These are phyloP conservation scores for Fusarium metavorans DNA, from an alignment of 2,329 filamentous ascomycete species.

Conservation along the genomic window DNA sequence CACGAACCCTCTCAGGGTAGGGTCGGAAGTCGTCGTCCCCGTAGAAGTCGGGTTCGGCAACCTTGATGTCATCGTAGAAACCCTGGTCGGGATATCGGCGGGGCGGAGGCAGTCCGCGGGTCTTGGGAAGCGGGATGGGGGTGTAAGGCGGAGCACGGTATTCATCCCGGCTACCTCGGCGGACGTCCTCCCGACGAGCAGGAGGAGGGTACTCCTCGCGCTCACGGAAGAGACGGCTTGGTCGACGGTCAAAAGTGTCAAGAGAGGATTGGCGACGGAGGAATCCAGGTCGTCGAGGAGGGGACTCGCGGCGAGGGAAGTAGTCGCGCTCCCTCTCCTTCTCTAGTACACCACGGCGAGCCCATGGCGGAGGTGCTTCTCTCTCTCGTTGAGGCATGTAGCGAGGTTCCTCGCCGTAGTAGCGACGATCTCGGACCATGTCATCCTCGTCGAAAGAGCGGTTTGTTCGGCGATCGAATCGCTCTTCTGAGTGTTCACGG, in stretches of 20 bases:
- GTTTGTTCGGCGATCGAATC: conserved; percentile 59
- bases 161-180: conserved; percentile 61
- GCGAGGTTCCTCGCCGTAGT: conserved; percentile 67
- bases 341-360: conserved; percentile 67
- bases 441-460: conserved; percentile 63
- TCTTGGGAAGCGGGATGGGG: conserved; percentile 77
- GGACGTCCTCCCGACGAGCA: conserved; percentile 60
- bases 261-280: conserved; percentile 88
- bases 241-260: conserved; percentile 86
- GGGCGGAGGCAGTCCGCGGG: conserved; percentile 70
- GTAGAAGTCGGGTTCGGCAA: conserved; percentile 75
- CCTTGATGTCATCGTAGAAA: conserved; percentile 73
- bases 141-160: conserved; percentile 62
- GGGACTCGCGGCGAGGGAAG: conserved; percentile 56
- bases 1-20: conserved; percentile 69
- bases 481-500: conserved; percentile 61
- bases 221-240: conserved; percentile 58
- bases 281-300: conserved; percentile 73
- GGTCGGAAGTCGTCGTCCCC: conserved; percentile 79
- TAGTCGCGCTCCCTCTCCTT: conserved; percentile 68
- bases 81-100: conserved; percentile 67
- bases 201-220: conserved; percentile 74
- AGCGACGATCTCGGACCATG: conserved; percentile 62
- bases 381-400: conserved; percentile 49
- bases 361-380: conserved; percentile 55